Evolutionary conservation across 2,329 filamentous ascomycete species (phyloP).

Genomic region (Colletotrichum gloeosporioides): DNA sequence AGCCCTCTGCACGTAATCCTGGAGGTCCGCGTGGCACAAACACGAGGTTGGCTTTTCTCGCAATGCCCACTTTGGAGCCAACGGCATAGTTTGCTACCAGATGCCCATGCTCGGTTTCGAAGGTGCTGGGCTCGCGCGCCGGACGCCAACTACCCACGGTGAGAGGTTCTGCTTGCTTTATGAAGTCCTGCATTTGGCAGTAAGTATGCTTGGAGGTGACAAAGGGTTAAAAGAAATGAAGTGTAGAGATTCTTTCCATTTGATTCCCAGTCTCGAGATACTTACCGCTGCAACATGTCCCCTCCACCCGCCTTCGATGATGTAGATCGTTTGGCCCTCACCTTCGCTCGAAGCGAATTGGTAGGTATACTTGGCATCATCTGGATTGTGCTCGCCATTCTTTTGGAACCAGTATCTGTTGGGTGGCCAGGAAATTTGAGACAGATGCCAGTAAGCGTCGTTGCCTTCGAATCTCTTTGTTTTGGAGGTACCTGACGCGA

Average conservation of each 20-base stretch:
- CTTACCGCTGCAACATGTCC: neutral
- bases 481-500: neutral
- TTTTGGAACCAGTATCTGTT: neutral
- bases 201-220: neutral
- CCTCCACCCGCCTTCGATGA: neutral
- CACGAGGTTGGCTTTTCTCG: neutral
- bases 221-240: neutral
- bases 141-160: neutral
- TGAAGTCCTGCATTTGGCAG: neutral
- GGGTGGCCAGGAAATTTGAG: neutral
- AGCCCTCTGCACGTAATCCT: neutral
- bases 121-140: neutral
- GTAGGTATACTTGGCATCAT: neutral
- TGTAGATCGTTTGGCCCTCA: neutral
- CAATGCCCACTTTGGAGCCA: neutral
- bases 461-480: neutral
- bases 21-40: neutral
- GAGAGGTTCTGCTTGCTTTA: neutral
- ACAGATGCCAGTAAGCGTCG: neutral
- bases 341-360: neutral
- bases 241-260: neutral
- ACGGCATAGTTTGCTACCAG: neutral
- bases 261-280: neutral
- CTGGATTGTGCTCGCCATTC: neutral
- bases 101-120: neutral